Evolutionary conservation across 352 stramenopile species (phyloP).

Genomic region (Globisporangium iwayamae): DNA sequence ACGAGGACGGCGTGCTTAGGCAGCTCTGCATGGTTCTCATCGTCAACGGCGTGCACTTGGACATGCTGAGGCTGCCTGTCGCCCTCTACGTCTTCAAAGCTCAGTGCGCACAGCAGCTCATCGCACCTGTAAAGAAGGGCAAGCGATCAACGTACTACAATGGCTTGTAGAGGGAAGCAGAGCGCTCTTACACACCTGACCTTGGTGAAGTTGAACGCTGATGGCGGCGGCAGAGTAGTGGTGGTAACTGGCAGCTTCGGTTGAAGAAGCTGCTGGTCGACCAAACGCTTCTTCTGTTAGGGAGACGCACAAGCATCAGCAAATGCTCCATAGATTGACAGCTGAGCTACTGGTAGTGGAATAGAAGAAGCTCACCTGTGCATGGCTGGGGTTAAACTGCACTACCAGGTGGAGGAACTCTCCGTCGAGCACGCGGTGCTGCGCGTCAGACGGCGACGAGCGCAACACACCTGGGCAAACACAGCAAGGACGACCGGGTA

Average conservation of each 20-base stretch:
- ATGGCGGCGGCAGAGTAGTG: background rate
- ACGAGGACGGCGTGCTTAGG: constrained; percentile 36
- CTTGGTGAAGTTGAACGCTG: constrained; percentile 62
- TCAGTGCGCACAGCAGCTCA: constrained; percentile 49
- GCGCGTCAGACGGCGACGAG: constrained; percentile 31
- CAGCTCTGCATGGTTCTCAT: background rate
- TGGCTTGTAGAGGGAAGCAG: no score
- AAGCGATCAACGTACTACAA: background rate
- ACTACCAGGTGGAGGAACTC: constrained; percentile 26
- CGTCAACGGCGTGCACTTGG: background rate
- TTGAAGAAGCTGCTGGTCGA: constrained; percentile 27
- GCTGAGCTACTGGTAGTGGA: background rate
- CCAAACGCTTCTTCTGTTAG: constrained; percentile 38
- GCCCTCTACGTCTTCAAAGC: constrained; percentile 14
- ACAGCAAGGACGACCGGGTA: background rate
- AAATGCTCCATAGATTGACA: background rate
- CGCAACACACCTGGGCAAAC: constrained; percentile 29
- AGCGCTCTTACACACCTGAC: constrained; percentile 28
- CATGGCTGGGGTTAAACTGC: constrained; percentile 43
- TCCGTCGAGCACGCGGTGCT: constrained; percentile 30
- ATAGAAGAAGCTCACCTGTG: constrained; percentile 20
- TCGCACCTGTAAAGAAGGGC: constrained; percentile 20
- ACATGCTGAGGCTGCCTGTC: background rate
- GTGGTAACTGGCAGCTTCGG: background rate
- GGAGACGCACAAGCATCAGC: background rate